phyloP scores from a whole-genome alignment of 352 stramenopile species.

The Phytophthora melonis region DNA sequence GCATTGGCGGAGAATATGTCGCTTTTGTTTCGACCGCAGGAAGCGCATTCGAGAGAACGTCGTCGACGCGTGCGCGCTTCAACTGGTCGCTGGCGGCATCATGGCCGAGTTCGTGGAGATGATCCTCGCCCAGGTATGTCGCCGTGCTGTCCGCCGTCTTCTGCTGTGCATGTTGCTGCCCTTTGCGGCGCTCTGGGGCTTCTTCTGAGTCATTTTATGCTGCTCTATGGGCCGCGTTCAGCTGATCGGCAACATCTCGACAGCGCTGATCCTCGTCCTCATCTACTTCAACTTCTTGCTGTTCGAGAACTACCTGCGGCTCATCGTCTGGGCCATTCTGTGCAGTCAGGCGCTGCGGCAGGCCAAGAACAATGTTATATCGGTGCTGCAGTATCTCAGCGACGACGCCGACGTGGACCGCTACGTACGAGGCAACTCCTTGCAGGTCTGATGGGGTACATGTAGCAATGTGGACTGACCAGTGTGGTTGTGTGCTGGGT shows the following conservation, averaged over 20 bases:
- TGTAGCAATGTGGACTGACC: slow-evolving; percentile 6
- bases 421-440: slow-evolving; percentile 52
- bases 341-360: slow-evolving; percentile 88
- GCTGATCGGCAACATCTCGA: slow-evolving; percentile 91
- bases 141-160: background rate
- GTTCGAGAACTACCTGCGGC: slow-evolving; percentile 89
- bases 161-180: slow-evolving; percentile 3
- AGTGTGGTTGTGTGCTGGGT: slow-evolving; percentile 5
- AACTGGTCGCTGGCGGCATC: slow-evolving; percentile 6
- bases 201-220: background rate
- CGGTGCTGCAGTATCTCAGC: slow-evolving; percentile 87
- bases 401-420: slow-evolving; percentile 78
- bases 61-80: slow-evolving; percentile 1
- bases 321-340: slow-evolving; percentile 90
- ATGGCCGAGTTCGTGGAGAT: slow-evolving; percentile 89
- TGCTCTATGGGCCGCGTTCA: slow-evolving; percentile 24
- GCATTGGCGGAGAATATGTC: background rate
- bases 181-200: background rate
- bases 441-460: background rate
- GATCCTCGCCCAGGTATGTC: slow-evolving; percentile 80
- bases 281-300: slow-evolving; percentile 93
- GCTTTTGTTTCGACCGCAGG: slow-evolving; percentile 1
- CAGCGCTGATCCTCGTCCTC: slow-evolving; percentile 83
- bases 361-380: slow-evolving; percentile 87
- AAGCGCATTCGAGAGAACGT: background rate